These are phyloP conservation scores for Kwoniella sp. DNA, from an alignment of 768 basidiomycete species.

Conservation along the genomic window DNA sequence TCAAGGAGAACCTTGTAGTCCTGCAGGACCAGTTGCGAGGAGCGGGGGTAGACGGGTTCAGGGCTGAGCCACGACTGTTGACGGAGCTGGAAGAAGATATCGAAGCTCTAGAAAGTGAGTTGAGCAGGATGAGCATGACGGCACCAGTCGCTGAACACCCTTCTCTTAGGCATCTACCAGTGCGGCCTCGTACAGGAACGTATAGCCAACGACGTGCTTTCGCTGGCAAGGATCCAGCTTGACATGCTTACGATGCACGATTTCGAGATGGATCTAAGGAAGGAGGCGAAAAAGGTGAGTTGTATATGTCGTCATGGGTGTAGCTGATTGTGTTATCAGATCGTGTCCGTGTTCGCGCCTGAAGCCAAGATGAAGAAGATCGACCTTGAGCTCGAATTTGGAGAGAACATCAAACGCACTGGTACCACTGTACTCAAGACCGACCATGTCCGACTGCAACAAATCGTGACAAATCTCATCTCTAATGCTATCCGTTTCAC, in stretches of 20 bases:
- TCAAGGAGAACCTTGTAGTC: slow-evolving; percentile 27
- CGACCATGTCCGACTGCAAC: slow-evolving; percentile 33
- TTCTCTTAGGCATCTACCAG: slow-evolving; percentile 24
- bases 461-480: slow-evolving; percentile 48
- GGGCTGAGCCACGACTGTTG: slow-evolving; percentile 20
- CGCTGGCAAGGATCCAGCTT: slow-evolving; percentile 44
- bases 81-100: slow-evolving; percentile 43
- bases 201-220: slow-evolving; percentile 51
- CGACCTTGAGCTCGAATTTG: slow-evolving; percentile 39
- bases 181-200: slow-evolving; percentile 44
- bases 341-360: slow-evolving; percentile 47
- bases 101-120: slow-evolving; percentile 36
- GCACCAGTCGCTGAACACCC: too few relatives aligned
- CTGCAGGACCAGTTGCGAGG: slow-evolving; percentile 11
- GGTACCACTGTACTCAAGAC: slow-evolving; percentile 20
- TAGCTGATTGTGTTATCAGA: slow-evolving; percentile 19
- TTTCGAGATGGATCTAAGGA: slow-evolving; percentile 36
- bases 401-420: slow-evolving; percentile 26
- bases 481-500: slow-evolving; percentile 53
- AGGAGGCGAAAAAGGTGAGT: slow-evolving; percentile 39
- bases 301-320: neutral
- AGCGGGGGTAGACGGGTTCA: slow-evolving; percentile 2
- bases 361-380: slow-evolving; percentile 46
- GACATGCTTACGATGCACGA: slow-evolving; percentile 42
- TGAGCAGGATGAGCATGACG: neutral